phyloP scores from a whole-genome alignment of 1,284 basidiomycete species.

The Malassezia japonica region DNA sequence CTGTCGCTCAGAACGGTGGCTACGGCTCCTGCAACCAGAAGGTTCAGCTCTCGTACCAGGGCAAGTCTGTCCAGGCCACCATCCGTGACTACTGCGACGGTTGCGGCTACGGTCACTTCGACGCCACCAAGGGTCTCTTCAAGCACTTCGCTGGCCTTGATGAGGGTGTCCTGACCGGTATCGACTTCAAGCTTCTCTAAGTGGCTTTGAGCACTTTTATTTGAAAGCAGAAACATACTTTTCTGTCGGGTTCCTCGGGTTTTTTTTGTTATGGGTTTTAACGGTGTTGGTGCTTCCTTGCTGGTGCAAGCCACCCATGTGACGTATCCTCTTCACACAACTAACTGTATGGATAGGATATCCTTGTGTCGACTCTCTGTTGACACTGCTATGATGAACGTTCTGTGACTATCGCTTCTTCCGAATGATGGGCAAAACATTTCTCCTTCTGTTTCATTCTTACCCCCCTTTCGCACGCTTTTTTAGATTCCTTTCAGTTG shows the following conservation, averaged over 20 bases:
- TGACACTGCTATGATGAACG: too few species aligned
- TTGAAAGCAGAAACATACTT: neutral
- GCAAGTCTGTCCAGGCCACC: constrained; percentile 32
- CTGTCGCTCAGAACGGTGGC: constrained; percentile 30
- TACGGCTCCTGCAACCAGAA: constrained; percentile 36
- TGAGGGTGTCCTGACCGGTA: constrained; percentile 28
- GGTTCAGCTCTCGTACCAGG: constrained; percentile 31
- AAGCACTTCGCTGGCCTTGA: constrained; percentile 26
- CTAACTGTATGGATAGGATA: neutral
- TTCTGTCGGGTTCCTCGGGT: too few species aligned
- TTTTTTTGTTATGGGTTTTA: neutral
- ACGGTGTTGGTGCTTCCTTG: neutral
- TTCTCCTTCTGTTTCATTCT: neutral
- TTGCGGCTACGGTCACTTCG: constrained; percentile 34
- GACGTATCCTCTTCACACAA: neutral
- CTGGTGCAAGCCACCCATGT: neutral
- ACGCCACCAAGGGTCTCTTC: constrained; percentile 34
- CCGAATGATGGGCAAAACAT: neutral
- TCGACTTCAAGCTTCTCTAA: constrained; percentile 21
- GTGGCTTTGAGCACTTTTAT: neutral
- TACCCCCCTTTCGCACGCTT: neutral
- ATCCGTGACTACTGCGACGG: constrained; percentile 34
- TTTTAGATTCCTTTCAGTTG: neutral
- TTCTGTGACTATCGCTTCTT: neutral
- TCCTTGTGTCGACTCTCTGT: neutral